A percentile compares a stretch with the other conserved stretches of the same genome.
These are phyloP conservation scores for Xylaria sp. DNA, from an alignment of 2,329 filamentous ascomycete genomes.

Conservation along the genomic window DNA sequence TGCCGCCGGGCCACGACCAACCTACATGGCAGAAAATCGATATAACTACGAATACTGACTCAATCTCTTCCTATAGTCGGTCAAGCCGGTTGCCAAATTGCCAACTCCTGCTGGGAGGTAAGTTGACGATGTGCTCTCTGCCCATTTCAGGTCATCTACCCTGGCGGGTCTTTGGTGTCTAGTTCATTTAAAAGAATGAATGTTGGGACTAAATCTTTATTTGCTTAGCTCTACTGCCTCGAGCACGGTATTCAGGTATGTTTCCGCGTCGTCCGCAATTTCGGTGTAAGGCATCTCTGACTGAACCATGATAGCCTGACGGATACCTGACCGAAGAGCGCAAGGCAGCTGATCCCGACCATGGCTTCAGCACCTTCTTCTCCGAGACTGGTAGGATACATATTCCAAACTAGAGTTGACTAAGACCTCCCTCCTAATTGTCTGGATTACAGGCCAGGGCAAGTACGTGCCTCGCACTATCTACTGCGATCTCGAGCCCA, in stretches of 20 bases:
- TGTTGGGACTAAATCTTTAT: slow-evolving; percentile 27
- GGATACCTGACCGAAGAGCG: slow-evolving; percentile 98
- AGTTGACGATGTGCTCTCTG: slow-evolving; percentile 48
- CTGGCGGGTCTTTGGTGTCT: slow-evolving; percentile 19
- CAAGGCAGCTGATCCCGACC: slow-evolving; percentile 89
- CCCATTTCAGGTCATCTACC: slow-evolving; percentile 7
- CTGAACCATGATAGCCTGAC: slow-evolving; percentile 73
- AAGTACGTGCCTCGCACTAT: slow-evolving; percentile 99
- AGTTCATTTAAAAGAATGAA: slow-evolving; percentile 36
- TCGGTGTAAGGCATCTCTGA: slow-evolving; percentile 34
- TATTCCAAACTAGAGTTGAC: slow-evolving; percentile 16
- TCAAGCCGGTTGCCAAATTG: slow-evolving; percentile 99
- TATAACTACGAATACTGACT: slow-evolving; percentile 61
- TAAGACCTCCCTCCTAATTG: slow-evolving; percentile 17
- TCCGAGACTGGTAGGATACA: slow-evolving; percentile 86
- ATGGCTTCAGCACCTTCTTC: slow-evolving; percentile 99
- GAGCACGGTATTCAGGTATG: slow-evolving; percentile 99
- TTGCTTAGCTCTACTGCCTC: slow-evolving; percentile 91
- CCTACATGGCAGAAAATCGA: slow-evolving; percentile 11
- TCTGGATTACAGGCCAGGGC: slow-evolving; percentile 74
- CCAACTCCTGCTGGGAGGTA: slow-evolving; percentile 99
- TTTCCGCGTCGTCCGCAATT: slow-evolving; percentile 30
- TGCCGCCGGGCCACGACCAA: slow-evolving; percentile 26
- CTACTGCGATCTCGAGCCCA: slow-evolving; percentile 99
- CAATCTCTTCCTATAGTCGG: slow-evolving; percentile 73